phyloP scores from a whole-genome alignment of 257 asterid species.

The Nicotiana undulata region DNA sequence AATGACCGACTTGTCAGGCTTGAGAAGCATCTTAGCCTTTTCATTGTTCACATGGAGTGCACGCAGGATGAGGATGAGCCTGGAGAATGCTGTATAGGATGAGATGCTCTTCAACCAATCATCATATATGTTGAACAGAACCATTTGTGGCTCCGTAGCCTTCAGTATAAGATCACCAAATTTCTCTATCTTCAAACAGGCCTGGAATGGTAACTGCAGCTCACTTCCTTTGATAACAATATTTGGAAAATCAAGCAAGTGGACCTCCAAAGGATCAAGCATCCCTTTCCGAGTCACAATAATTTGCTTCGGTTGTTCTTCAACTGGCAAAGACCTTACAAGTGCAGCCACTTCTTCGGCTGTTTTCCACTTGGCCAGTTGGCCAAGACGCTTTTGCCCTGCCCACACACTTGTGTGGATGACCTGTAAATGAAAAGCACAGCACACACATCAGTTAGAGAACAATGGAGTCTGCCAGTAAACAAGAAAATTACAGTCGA shows the following conservation, averaged over 20 bases:
- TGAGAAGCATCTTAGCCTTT: slow-evolving; percentile 95
- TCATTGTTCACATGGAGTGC: slow-evolving; percentile 93
- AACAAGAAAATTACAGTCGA: neutral
- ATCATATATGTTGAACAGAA: slow-evolving; percentile 90
- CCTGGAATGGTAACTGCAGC: slow-evolving; percentile 99
- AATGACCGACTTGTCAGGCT: slow-evolving; percentile 93
- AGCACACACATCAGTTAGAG: neutral
- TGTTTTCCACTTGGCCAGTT: slow-evolving; percentile 99
- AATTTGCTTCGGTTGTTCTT: slow-evolving; percentile 95
- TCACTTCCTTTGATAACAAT: slow-evolving; percentile 99
- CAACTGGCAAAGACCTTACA: slow-evolving; percentile 93
- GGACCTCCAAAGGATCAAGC: slow-evolving; percentile 98
- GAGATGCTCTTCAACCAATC: slow-evolving; percentile 98
- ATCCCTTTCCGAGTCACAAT: slow-evolving; percentile 98
- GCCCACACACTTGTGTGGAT: slow-evolving; percentile 99
- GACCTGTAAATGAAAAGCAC: slow-evolving; percentile 41
- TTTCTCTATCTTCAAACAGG: slow-evolving; percentile 97
- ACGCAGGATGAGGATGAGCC: slow-evolving; percentile 85
- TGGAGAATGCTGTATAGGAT: slow-evolving; percentile 95
- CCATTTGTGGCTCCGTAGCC: slow-evolving; percentile 99
- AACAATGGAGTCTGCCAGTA: neutral
- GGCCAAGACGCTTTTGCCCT: slow-evolving; percentile 98
- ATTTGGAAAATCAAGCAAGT: slow-evolving; percentile 94
- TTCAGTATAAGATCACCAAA: slow-evolving; percentile 94
- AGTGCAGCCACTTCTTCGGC: slow-evolving; percentile 99